A percentile compares a stretch with the other conserved stretches of the same genome.
These are phyloP conservation scores for Venturia oleaginea DNA, from an alignment of 2,329 filamentous ascomycete species.

Conservation along the genomic window DNA sequence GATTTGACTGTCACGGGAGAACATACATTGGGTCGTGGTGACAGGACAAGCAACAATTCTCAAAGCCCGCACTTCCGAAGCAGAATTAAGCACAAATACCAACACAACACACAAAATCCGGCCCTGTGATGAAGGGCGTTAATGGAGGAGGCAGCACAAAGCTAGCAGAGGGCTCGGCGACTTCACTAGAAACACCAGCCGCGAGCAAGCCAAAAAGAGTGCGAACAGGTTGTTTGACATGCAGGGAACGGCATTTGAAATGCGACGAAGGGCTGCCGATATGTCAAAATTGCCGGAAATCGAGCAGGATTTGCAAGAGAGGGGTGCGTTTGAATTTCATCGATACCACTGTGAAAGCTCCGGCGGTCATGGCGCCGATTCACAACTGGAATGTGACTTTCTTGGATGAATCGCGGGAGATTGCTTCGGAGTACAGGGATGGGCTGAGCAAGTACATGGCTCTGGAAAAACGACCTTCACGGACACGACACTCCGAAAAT, in stretches of 20 bases:
- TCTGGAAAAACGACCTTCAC: slow-evolving; percentile 26
- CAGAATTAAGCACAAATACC: slow-evolving; percentile 11
- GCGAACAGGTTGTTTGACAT: slow-evolving; percentile 84
- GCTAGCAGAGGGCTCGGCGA: slow-evolving; percentile 14
- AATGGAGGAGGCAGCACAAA: slow-evolving; percentile 7
- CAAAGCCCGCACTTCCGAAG: slow-evolving; percentile 16
- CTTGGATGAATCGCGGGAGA: slow-evolving; percentile 77
- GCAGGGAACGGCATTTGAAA: slow-evolving; percentile 80
- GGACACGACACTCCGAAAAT: slow-evolving; percentile 4
- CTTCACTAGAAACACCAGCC: slow-evolving; percentile 18
- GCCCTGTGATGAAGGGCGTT: slow-evolving; percentile 12
- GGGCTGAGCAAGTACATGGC: slow-evolving; percentile 65
- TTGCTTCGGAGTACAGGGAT: slow-evolving; percentile 82
- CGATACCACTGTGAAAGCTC: slow-evolving; percentile 65
- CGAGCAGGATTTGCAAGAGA: slow-evolving; percentile 74
- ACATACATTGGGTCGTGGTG: slow-evolving; percentile 13
- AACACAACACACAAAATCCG: neutral
- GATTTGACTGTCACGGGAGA: slow-evolving; percentile 17
- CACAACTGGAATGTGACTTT: slow-evolving; percentile 66
- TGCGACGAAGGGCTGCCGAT: slow-evolving; percentile 67
- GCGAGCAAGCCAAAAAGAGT: slow-evolving; percentile 53
- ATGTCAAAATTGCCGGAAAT: slow-evolving; percentile 78
- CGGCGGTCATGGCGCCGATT: slow-evolving; percentile 52
- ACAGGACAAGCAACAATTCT: slow-evolving; percentile 16
- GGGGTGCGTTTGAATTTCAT: slow-evolving; percentile 88